Evolutionary conservation across 2,329 filamentous ascomycete genomes (phyloP).

Genomic region (Scytalidium sp.): DNA sequence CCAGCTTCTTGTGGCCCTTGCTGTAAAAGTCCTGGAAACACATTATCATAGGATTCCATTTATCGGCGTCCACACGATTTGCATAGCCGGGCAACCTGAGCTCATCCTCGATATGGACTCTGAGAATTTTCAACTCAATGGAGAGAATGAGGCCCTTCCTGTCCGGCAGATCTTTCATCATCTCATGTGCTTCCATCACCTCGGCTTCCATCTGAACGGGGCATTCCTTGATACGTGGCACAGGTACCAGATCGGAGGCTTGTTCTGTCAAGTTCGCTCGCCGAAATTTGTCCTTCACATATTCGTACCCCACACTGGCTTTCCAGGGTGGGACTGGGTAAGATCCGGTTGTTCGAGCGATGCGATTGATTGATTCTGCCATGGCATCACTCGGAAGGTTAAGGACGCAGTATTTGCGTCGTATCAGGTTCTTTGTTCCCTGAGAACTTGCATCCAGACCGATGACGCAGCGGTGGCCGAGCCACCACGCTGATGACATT

Average conservation of each 20-base stretch:
- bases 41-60: conserved; percentile 41
- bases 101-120: conserved; percentile 29
- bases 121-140: conserved; percentile 34
- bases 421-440: conserved; percentile 36
- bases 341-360: conserved; percentile 4
- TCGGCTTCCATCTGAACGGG: conserved; percentile 39
- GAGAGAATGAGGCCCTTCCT: conserved; percentile 21
- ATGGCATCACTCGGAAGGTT: conserved; percentile 38
- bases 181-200: conserved; percentile 25
- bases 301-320: conserved; percentile 16
- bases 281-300: conserved; percentile 35
- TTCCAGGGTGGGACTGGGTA: not conserved
- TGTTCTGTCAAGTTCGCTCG: conserved; percentile 29
- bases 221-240: conserved; percentile 33
- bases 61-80: conserved; percentile 39
- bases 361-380: conserved; percentile 26
- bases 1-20: conserved; percentile 24
- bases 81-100: conserved; percentile 32
- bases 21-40: conserved; percentile 41
- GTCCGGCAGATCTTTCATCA: conserved; percentile 27
- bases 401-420: conserved; percentile 38
- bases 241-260: conserved; percentile 29
- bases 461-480: conserved; percentile 37
- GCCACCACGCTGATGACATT: conserved; percentile 42
- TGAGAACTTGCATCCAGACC: conserved; percentile 32